These are phyloP conservation scores for Lagenidium giganteum DNA, from an alignment of 352 stramenopile species.

Conservation along the genomic window DNA sequence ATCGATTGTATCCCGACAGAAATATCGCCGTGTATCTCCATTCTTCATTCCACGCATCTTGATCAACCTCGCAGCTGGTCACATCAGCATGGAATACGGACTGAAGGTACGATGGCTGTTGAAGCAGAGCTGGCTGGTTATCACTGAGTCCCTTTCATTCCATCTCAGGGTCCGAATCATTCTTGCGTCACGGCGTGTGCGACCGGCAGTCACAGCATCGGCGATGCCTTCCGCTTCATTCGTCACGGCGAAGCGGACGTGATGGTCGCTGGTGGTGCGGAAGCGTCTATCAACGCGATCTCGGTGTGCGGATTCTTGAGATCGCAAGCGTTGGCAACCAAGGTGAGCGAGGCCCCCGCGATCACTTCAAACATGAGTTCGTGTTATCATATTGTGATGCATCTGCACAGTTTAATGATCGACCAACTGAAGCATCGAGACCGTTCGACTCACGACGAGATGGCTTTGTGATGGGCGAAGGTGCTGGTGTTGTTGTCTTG, in stretches of 20 bases:
- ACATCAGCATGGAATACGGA: slow-evolving; percentile 89
- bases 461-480: slow-evolving; percentile 97
- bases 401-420: slow-evolving; percentile 89
- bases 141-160: background rate
- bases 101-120: slow-evolving; percentile 52
- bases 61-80: slow-evolving; percentile 90
- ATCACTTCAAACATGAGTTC: too few species aligned
- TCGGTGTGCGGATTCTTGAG: slow-evolving; percentile 93
- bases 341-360: slow-evolving; percentile 27
- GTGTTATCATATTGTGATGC: too few species aligned
- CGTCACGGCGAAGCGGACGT: slow-evolving; percentile 88
- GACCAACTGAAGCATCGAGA: slow-evolving; percentile 80
- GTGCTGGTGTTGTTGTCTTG: slow-evolving; percentile 59
- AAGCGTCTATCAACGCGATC: slow-evolving; percentile 93
- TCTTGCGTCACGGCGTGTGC: slow-evolving; percentile 96
- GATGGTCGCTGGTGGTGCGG: slow-evolving; percentile 95
- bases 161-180: slow-evolving; percentile 92
- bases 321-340: slow-evolving; percentile 92
- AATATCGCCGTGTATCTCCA: slow-evolving; percentile 87
- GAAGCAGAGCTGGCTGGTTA: background rate
- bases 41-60: slow-evolving; percentile 94
- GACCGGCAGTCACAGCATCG: slow-evolving; percentile 95
- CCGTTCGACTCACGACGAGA: slow-evolving; percentile 95
- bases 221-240: slow-evolving; percentile 91
- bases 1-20: slow-evolving; percentile 24